Percentiles rank a stretch among this genome's conserved stretches.
Conservation (phyloP, 768 basidiomycete genomes). For the Pisolithus tinctorius region DNA sequence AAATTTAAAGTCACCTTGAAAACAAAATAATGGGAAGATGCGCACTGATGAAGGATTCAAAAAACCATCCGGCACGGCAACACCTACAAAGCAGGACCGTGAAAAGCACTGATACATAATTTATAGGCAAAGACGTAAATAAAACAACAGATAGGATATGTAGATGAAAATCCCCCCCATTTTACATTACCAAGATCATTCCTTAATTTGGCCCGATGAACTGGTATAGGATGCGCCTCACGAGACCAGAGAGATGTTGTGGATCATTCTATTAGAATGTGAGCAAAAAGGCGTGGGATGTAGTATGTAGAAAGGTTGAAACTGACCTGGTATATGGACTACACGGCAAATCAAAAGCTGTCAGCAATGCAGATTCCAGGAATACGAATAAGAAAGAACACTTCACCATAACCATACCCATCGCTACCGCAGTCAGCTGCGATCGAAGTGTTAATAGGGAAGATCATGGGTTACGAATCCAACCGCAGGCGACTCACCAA, state of each 20-base stretch:
- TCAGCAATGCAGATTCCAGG: not conserved
- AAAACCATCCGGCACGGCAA: no score
- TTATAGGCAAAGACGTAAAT: no score
- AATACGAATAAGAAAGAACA: not conserved
- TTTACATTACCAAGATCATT: no score
- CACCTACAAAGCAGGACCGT: no score
- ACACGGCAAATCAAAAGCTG: conserved; percentile 2
- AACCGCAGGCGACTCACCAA: conserved; percentile 36
- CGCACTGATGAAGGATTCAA: not conserved
- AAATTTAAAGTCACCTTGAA: no score
- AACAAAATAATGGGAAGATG: no score
- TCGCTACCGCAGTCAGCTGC: conserved; percentile 64
- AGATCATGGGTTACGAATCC: not conserved
- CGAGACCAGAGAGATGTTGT: conserved; percentile 74
- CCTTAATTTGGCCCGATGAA: conserved; percentile 78
- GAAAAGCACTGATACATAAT: no score
- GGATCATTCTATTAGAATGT: conserved; percentile 48
- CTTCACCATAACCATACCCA: conserved; percentile 88
- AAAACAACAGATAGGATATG: no score
- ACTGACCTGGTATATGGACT: conserved; percentile 73
- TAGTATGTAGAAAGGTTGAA: not conserved
- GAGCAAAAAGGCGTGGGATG: not conserved
- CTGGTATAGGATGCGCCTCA: conserved; percentile 77
- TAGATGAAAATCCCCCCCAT: no score
- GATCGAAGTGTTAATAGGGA: conserved; percentile 6